Evolutionary conservation across 2,329 filamentous ascomycete genomes (phyloP).

Genomic region (Talaromyces atroroseus): DNA sequence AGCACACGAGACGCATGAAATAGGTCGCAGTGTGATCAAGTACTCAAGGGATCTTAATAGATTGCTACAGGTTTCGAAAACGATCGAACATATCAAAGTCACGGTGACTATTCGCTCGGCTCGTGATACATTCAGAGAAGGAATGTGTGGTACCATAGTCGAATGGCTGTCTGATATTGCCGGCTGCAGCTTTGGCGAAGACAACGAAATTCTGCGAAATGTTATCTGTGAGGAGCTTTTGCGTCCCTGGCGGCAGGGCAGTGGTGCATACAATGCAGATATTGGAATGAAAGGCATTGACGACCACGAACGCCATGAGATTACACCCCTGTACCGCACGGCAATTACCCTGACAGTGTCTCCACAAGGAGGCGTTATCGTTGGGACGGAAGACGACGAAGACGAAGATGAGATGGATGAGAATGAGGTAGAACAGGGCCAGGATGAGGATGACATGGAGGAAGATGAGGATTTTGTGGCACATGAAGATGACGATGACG

Average conservation of each 20-base stretch:
- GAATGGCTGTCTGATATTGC: slow-evolving; percentile 94
- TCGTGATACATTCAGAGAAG: slow-evolving; percentile 90
- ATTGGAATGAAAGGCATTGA: slow-evolving; percentile 75
- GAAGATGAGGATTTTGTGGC: slow-evolving; percentile 26
- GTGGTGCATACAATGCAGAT: slow-evolving; percentile 70
- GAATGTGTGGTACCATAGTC: slow-evolving; percentile 97
- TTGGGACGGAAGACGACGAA: slow-evolving; percentile 46
- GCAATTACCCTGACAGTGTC: slow-evolving; percentile 37
- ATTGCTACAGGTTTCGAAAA: slow-evolving; percentile 71
- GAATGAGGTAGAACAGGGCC: slow-evolving; percentile 27
- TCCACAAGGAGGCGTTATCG: slow-evolving; percentile 36
- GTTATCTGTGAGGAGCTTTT: slow-evolving; percentile 89
- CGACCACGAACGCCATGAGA: slow-evolving; percentile 67
- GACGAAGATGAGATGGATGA: slow-evolving; percentile 40
- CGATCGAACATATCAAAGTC: slow-evolving; percentile 92
- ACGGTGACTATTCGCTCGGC: slow-evolving; percentile 92
- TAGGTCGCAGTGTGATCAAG: slow-evolving; percentile 79
- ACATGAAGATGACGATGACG: slow-evolving; percentile 43
- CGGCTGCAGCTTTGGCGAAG: slow-evolving; percentile 76
- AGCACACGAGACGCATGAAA: slow-evolving; percentile 81
- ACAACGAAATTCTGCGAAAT: slow-evolving; percentile 71
- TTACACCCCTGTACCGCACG: slow-evolving; percentile 24
- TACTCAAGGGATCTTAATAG: slow-evolving; percentile 66
- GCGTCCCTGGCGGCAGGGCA: slow-evolving; percentile 80
- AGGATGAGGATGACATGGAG: slow-evolving; percentile 16